Evolutionary conservation across 164 flowering plant species (phyloP).

Genomic region (Vitis riparia): DNA sequence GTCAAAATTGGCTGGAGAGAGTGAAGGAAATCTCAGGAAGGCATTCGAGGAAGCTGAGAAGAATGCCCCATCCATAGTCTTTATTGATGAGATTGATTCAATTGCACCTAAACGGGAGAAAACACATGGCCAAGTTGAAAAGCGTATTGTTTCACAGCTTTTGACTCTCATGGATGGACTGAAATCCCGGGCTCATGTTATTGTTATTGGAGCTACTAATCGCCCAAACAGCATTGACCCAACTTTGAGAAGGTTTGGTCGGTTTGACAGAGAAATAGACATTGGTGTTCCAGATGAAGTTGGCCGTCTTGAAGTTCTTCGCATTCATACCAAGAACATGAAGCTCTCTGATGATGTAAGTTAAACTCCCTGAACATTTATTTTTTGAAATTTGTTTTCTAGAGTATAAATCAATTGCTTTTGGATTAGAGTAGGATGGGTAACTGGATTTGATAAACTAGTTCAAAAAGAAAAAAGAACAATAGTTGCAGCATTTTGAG

Average conservation of each 20-base stretch:
- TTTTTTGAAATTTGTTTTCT: not conserved
- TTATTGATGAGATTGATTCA: constrained; percentile 44
- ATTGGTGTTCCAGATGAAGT: constrained; percentile 46
- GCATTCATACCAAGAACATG: constrained; percentile 46
- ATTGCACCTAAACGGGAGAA: constrained; percentile 44
- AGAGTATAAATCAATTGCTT: too few relatives aligned
- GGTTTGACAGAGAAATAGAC: constrained; percentile 44
- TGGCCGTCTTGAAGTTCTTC: constrained; percentile 39
- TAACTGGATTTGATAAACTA: too few relatives aligned
- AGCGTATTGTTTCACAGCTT: constrained; percentile 39
- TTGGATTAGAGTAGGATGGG: too few relatives aligned
- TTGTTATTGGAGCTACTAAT: constrained; percentile 43
- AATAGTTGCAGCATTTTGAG: too few relatives aligned
- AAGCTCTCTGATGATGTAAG: constrained; percentile 40
- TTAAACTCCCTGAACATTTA: not conserved
- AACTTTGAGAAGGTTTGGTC: constrained; percentile 39
- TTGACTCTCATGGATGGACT: constrained; percentile 46
- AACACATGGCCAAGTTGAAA: constrained; percentile 40
- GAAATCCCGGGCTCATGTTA: constrained; percentile 37
- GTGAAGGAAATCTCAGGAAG: constrained; percentile 44
- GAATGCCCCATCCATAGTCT: constrained; percentile 42
- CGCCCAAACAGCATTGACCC: constrained; percentile 47
- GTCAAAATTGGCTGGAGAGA: constrained; percentile 47
- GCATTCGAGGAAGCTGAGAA: constrained; percentile 46
- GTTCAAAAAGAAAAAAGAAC: too few relatives aligned